A percentile compares a stretch with the other conserved stretches of the same genome.
Conservation (phyloP, 495 filamentous ascomycete genomes). For the Usnea hakonensis region DNA sequence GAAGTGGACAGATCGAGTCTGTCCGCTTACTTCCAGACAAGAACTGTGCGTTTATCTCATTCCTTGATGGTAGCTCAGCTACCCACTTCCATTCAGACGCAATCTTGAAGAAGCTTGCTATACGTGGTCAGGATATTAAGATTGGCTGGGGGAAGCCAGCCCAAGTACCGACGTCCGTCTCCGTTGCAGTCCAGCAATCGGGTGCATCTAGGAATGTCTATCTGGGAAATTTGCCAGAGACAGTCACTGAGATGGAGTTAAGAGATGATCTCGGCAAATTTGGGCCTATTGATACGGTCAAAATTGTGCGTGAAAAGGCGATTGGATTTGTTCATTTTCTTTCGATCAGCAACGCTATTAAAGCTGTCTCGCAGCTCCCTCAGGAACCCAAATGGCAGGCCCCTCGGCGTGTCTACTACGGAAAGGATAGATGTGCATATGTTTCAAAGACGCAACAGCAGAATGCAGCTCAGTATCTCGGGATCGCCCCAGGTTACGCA, state of each 20-base stretch:
- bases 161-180: slow-evolving; percentile 94
- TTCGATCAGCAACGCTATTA: slow-evolving; percentile 96
- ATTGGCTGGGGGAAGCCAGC: slow-evolving; percentile 99
- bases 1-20: slow-evolving; percentile 97
- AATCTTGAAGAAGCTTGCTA: slow-evolving; percentile 96
- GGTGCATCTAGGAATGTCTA: slow-evolving; percentile 98
- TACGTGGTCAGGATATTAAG: slow-evolving; percentile 98
- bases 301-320: slow-evolving; percentile 95
- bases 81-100: slow-evolving; percentile 99
- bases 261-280: slow-evolving; percentile 96
- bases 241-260: slow-evolving; percentile 82
- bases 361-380: slow-evolving; percentile 93
- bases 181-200: slow-evolving; percentile 91
- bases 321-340: slow-evolving; percentile 98
- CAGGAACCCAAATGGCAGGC: slow-evolving; percentile 96
- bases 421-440: slow-evolving; percentile 96
- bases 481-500: slow-evolving; percentile 95
- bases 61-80: slow-evolving; percentile 91
- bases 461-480: slow-evolving; percentile 96
- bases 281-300: slow-evolving; percentile 91
- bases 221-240: slow-evolving; percentile 85
- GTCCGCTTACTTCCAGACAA: slow-evolving; percentile 93
- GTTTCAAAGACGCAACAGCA: slow-evolving; percentile 99
- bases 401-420: slow-evolving; percentile 92
- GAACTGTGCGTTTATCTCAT: slow-evolving; percentile 99